Percentiles rank a stretch among this genome's conserved stretches.
Evolutionary conservation across 345 rosid genomes (phyloP).

Genomic region (Camelina neglecta): DNA sequence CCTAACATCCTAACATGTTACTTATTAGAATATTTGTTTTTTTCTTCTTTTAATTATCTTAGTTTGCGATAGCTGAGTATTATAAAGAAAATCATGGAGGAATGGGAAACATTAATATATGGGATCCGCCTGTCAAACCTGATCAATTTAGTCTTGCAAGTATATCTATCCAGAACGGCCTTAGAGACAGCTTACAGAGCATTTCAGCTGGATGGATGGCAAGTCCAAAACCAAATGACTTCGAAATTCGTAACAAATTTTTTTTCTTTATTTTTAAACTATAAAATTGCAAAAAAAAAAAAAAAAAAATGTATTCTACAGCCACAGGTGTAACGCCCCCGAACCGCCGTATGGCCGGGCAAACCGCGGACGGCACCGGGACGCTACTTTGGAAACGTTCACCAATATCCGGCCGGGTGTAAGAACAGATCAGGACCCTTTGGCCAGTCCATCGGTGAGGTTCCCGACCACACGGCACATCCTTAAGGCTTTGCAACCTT

Average conservation of each 20-base stretch:
- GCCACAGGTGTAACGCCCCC: neutral
- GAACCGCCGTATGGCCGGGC: too few species aligned
- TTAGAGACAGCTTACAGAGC: neutral
- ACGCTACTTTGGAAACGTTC: too few species aligned
- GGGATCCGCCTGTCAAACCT: constrained; percentile 24
- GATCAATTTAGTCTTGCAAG: constrained; percentile 32
- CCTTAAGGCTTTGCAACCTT: too few species aligned
- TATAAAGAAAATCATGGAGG: constrained; percentile 8
- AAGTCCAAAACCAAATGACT: constrained; percentile 9
- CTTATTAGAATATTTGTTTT: neutral
- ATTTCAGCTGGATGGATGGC: constrained; percentile 39
- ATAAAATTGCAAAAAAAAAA: neutral
- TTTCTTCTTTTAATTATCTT: neutral
- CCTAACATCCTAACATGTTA: neutral
- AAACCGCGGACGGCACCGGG: too few species aligned
- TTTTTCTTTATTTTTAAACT: neutral
- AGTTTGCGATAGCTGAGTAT: constrained; percentile 17
- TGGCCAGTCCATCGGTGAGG: too few species aligned
- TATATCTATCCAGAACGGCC: constrained; percentile 11
- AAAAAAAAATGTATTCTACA: neutral
- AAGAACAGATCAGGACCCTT: too few species aligned
- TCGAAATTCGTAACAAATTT: neutral
- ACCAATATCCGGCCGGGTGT: too few species aligned
- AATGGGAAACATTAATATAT: constrained; percentile 27
- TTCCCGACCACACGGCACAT: too few species aligned